Conservation (phyloP, 139 green algal genomes). For the Raphidocelis subcapitata region DNA sequence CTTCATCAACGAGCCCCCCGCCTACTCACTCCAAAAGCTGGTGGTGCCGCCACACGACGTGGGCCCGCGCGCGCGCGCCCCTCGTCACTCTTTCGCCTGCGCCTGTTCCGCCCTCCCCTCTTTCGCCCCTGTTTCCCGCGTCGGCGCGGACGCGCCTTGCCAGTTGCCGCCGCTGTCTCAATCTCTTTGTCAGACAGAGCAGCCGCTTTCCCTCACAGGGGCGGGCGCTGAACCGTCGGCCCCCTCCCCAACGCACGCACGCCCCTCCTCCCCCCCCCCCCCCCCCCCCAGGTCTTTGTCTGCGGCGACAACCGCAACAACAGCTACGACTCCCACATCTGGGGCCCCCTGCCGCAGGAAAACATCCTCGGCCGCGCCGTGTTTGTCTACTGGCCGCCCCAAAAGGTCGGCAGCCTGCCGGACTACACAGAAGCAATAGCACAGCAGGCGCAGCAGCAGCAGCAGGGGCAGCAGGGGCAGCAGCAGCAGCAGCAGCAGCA, state of each 20-base stretch:
- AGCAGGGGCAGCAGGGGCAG: too few relatives aligned
- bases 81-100: too few relatives aligned
- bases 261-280: too few relatives aligned
- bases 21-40: conserved; percentile 67
- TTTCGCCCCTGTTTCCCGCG: too few relatives aligned
- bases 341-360: conserved; percentile 88
- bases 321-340: conserved; percentile 97
- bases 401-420: conserved; percentile 24
- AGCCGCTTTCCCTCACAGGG: too few relatives aligned
- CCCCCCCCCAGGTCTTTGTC: conserved; percentile 82
- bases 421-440: neutral
- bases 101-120: neutral
- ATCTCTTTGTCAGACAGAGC: too few relatives aligned
- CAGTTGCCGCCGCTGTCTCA: too few relatives aligned
- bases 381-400: conserved; percentile 93
- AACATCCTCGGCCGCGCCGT: conserved; percentile 87
- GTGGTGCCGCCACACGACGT: conserved; percentile 75
- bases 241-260: too few relatives aligned
- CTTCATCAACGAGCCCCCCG: conserved; percentile 82
- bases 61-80: conserved; percentile 9
- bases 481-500: too few relatives aligned
- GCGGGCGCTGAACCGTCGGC: too few relatives aligned
- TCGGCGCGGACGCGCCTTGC: too few relatives aligned
- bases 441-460: too few relatives aligned
- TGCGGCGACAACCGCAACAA: conserved; percentile 99